Percentiles rank a stretch among this genome's conserved stretches.
These are phyloP conservation scores for Sphagnum fallax DNA, from an alignment of 228 moss, liverwort and hornwort species.

Conservation along the genomic window DNA sequence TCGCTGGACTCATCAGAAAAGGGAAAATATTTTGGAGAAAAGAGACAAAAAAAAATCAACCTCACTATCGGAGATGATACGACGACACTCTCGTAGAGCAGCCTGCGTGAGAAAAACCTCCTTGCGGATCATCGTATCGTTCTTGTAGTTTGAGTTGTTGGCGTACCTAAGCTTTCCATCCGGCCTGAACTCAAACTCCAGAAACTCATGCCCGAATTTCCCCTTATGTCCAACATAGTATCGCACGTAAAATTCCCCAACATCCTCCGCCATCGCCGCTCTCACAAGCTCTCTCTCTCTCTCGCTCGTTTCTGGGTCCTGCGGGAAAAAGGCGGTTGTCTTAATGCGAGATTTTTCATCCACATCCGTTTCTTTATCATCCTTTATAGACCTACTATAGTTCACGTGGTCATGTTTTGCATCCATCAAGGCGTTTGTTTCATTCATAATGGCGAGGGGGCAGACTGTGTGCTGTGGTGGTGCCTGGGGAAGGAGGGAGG, in stretches of 20 bases:
- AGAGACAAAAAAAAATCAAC: conserved; percentile 10
- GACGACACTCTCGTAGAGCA: conserved; percentile 71
- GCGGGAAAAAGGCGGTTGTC: no score
- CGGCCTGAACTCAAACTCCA: conserved; percentile 95
- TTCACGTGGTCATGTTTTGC: no score
- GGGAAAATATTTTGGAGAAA: no score
- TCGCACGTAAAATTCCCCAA: conserved; percentile 81
- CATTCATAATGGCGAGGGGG: no score
- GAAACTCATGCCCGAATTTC: conserved; percentile 82
- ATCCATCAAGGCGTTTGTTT: no score
- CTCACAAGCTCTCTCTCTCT: no score
- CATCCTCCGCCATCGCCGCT: conserved; percentile 29
- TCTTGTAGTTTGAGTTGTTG: conserved; percentile 97
- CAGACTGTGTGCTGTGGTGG: no score
- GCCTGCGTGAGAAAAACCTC: conserved; percentile 87
- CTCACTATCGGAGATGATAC: conserved; percentile 92
- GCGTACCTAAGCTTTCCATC: conserved; percentile 91
- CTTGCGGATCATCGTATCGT: conserved; percentile 94
- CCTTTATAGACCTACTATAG: no score
- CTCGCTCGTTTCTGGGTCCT: not conserved
- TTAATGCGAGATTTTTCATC: no score
- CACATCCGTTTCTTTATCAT: no score
- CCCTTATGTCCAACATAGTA: conserved; percentile 91
- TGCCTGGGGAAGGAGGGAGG: no score
- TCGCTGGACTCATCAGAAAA: no score